phyloP scores from a whole-genome alignment of 1,284 basidiomycete species.

The Phellopilus nigrolimitatus region DNA sequence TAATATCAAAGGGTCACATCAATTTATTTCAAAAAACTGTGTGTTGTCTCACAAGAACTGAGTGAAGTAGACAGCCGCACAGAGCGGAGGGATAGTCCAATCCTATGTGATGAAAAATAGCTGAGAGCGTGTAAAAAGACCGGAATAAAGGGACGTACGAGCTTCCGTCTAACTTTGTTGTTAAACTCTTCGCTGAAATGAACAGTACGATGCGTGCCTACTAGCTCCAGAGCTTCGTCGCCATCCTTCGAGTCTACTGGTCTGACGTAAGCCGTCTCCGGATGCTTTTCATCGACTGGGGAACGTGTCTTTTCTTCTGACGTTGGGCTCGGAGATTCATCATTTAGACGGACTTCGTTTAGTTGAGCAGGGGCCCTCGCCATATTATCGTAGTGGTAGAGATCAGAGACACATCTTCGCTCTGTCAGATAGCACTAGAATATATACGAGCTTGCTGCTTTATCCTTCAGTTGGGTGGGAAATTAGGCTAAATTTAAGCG shows the following conservation, averaged over 20 bases:
- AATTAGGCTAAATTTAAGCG: constrained; percentile 5
- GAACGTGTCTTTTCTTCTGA: constrained; percentile 7
- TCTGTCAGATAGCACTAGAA: background rate
- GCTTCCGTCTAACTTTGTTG: constrained; percentile 48
- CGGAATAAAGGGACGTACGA: constrained; percentile 36
- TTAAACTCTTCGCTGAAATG: constrained; percentile 62
- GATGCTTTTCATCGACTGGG: constrained; percentile 13
- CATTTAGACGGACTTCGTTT: constrained; percentile 19
- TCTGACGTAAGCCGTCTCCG: constrained; percentile 20
- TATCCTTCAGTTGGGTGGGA: constrained; percentile 5
- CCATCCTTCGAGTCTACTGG: constrained; percentile 37
- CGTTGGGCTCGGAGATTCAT: background rate
- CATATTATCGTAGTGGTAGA: background rate
- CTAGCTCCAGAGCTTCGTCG: constrained; percentile 57
- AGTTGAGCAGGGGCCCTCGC: constrained; percentile 1
- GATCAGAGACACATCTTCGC: background rate
- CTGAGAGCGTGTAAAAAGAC: background rate
- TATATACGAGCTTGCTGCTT: background rate
- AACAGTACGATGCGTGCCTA: constrained; percentile 44
- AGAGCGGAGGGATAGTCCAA: constrained; percentile 52
- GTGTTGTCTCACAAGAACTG: constrained; percentile 49
- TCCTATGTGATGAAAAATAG: constrained; percentile 36
- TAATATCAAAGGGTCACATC: constrained; percentile 23
- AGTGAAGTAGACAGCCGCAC: constrained; percentile 63
- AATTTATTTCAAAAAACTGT: background rate